These are phyloP conservation scores for Hypoxylon sp. DNA, from an alignment of 2,329 filamentous ascomycete species.

Conservation along the genomic window DNA sequence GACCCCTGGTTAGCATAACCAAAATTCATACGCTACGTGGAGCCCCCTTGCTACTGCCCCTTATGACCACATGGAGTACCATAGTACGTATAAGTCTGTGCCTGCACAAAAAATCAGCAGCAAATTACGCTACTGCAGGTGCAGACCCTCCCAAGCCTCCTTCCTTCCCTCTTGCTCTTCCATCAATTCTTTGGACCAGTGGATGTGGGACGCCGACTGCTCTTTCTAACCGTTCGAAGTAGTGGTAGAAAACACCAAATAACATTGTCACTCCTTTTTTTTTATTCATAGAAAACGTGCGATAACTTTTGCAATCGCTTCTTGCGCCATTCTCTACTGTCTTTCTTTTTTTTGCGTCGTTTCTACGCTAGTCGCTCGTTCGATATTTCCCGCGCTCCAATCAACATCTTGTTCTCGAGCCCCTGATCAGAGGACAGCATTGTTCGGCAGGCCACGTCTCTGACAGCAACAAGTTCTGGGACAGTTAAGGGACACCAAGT, in stretches of 20 bases:
- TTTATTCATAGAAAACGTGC: constrained; percentile 21
- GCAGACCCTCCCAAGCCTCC: constrained; percentile 36
- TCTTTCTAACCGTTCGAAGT: constrained; percentile 30
- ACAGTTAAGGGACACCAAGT: constrained; percentile 43
- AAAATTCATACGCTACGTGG: constrained; percentile 6
- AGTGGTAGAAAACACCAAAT: constrained; percentile 40
- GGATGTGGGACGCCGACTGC: constrained; percentile 29
- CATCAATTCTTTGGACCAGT: constrained; percentile 28
- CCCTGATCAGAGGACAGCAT: constrained; percentile 52
- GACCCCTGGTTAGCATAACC: constrained; percentile 20
- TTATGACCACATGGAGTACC: constrained; percentile 31
- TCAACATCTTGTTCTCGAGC: constrained; percentile 41
- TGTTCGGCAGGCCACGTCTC: constrained; percentile 47
- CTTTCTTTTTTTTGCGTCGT: constrained; percentile 24
- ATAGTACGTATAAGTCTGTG: neutral
- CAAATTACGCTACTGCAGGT: constrained; percentile 42
- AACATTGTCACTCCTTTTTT: constrained; percentile 45
- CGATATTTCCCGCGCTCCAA: constrained; percentile 45
- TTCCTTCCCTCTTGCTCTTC: constrained; percentile 21
- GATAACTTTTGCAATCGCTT: constrained; percentile 23
- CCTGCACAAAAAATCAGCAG: constrained; percentile 15
- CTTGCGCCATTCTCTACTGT: constrained; percentile 25
- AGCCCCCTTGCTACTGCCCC: constrained; percentile 30
- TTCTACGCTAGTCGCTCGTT: constrained; percentile 44
- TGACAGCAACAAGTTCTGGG: constrained; percentile 45